These are phyloP conservation scores for Scleroderma bovista DNA, from an alignment of 768 basidiomycete species.

Conservation along the genomic window DNA sequence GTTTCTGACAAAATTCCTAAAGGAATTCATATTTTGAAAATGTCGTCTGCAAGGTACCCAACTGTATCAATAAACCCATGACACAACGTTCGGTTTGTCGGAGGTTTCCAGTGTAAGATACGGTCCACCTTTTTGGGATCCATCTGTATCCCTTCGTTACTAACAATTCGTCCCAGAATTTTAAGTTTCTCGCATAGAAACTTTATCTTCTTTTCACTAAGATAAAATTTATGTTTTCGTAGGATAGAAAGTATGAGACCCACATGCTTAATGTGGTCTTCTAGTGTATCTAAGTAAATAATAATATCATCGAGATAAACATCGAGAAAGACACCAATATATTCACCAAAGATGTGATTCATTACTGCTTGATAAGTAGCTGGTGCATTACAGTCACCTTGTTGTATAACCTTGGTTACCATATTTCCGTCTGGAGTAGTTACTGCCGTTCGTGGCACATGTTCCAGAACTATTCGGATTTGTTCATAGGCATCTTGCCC, in stretches of 20 bases:
- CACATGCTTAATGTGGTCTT: conserved; percentile 28
- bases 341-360: conserved; percentile 33
- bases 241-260: conserved; percentile 31
- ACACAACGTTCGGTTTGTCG: conserved; percentile 29
- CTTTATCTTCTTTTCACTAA: conserved; percentile 33
- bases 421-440: conserved; percentile 45
- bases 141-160: conserved; percentile 34
- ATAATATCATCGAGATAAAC: conserved; percentile 33
- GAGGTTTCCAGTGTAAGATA: conserved; percentile 31
- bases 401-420: conserved; percentile 35
- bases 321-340: conserved; percentile 29
- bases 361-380: conserved; percentile 42
- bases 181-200: conserved; percentile 25
- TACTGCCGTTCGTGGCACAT: too few species aligned
- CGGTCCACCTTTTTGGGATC: conserved; percentile 40
- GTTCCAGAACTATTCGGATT: too few species aligned
- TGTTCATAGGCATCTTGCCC: too few species aligned
- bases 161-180: conserved; percentile 33
- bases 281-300: conserved; percentile 26
- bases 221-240: conserved; percentile 30
- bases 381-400: conserved; percentile 25
- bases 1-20: conserved; percentile 27
- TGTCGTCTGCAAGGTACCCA: conserved; percentile 30
- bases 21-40: conserved; percentile 31
- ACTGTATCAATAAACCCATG: conserved; percentile 29